Evolutionary conservation across 441 rosid genomes (phyloP).

Genomic region (Eruca vesicaria): DNA sequence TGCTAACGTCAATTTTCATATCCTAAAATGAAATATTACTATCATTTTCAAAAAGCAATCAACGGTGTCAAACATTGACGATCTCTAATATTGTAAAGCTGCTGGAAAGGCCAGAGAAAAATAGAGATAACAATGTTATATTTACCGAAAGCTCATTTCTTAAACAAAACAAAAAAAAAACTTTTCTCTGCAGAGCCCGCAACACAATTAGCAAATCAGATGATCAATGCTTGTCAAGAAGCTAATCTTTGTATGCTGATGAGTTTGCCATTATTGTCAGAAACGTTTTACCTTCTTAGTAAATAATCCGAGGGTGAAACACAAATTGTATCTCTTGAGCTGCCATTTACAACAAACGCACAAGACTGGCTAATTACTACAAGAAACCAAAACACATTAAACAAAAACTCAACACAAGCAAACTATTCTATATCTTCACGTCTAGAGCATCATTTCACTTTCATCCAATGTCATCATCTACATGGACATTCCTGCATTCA

Average conservation of each 20-base stretch:
- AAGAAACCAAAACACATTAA: neutral
- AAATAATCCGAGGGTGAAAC: constrained; percentile 74
- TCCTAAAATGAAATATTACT: no score
- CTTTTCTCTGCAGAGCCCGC: constrained; percentile 78
- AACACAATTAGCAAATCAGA: constrained; percentile 17
- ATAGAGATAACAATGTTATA: constrained; percentile 7
- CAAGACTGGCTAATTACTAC: neutral
- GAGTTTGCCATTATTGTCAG: neutral
- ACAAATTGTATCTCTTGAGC: constrained; percentile 84
- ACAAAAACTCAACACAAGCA: neutral
- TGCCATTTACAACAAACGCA: constrained; percentile 40
- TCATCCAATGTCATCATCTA: no score
- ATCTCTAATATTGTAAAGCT: constrained; percentile 19
- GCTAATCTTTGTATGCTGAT: neutral
- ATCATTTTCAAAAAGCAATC: no score
- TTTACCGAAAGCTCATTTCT: constrained; percentile 45
- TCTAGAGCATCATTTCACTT: no score
- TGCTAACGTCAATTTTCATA: no score
- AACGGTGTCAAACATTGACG: no score
- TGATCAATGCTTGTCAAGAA: neutral
- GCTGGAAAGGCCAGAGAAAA: constrained; percentile 6
- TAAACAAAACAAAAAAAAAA: constrained; percentile 75
- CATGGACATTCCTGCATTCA: no score
- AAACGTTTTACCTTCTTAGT: constrained; percentile 56
- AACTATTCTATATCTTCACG: no score